Base-by-base conservation (phyloP, 129 eudicot species). In the Centaurea solstitialis region DNA sequence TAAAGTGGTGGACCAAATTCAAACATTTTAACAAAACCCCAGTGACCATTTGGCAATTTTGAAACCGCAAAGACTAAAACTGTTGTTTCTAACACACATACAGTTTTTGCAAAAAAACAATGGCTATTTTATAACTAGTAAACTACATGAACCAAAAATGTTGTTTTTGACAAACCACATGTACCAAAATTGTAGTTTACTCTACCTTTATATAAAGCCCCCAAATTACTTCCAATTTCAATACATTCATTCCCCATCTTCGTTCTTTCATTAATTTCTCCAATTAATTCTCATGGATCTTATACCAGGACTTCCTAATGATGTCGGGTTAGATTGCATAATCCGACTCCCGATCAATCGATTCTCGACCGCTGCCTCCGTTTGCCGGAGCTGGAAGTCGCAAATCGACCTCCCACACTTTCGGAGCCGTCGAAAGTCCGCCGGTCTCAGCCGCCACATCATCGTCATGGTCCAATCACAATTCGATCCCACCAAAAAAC, bases 381-480 rank as follows among this genome's bases (percentile, higher is more conserved):
- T 93, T 13, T 87, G 88, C 76, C 79, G 77, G 70, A 68, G 79
- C 23, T 93, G 97, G 97, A 85, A 75, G 72, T 75, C 67, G 0
- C 69, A 85, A 76, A 78, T 93, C 41, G 40, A 79, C 18, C 84
- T 70, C 37, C 89, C 93, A 0, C 85, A 85, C 22, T 93, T 90
- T 28, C 77, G 83, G 78, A 62, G 22, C 7, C 88, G 50, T 20
- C 82, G 96, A 3, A 88, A 82, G 50, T 37, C 88, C 13, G 74
- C 93, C 53, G 90, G 92, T 0, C 24, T 84, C 38, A 72, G 84
- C 81, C 89, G 84, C n/a, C 82, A 77, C 30, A 33, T 93, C 71
- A 24, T 93, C 40, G 83, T 90, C 9, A 81, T 93, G 88, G 86
- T 89, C 2, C 99, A 90, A 79, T 88, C 98, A 8, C 82, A 69